Base-by-base conservation (phyloP, 2,329 filamentous ascomycete genomes). In the Pseudogymnoascus sp. region DNA sequence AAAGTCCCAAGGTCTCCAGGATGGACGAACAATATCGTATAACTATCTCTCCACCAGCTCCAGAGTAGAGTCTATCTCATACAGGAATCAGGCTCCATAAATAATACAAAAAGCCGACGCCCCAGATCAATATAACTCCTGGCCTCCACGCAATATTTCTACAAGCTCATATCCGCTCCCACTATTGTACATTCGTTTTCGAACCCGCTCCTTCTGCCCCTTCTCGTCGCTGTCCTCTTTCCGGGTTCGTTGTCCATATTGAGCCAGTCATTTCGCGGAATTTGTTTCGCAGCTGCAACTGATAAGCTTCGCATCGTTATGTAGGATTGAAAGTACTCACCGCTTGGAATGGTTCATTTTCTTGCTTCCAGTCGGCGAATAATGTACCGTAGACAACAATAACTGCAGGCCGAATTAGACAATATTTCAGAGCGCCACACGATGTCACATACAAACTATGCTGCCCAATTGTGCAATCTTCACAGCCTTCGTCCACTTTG, bases 401-500 rank as follows among this genome's bases (percentile, higher is more conserved):
- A 73, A 79, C 82, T 84, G 66, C 21, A 60, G 16, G n/a, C 45
- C 31, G 36, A 57, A 64, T 70, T 45, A 69, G 65, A 37, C 64
- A 4, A 39, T 26, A 5, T 16, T 11, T 7, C n/a, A 26, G 7
- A 16, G 34, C 21, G 4, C 5, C 36, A 61, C 14, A 61, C 31
- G 6, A 34, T 21, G 14, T 5, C 18, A 29, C 72, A 16, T 60
- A 74, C 73, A 72, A 62, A 69, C 26, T 59, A 74, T 67, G 31
- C 68, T 66, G n/a, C 68, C 63, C 61, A 73, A 66, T 75, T 91
- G 89, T 60, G 81, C 81, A 66, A 91, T 77, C 74, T 85, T 85
- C 63, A 87, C 78, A 65, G 77, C 80, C 73, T 87, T 90, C 45
- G 83, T 81, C 86, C 86, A 90, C 59, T 76, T 74, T 7, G 88